Percentiles rank a stretch among this genome's conserved stretches.
Evolutionary conservation across 176 grass and related monocot genomes (phyloP).

Genomic region (Avena sativa): DNA sequence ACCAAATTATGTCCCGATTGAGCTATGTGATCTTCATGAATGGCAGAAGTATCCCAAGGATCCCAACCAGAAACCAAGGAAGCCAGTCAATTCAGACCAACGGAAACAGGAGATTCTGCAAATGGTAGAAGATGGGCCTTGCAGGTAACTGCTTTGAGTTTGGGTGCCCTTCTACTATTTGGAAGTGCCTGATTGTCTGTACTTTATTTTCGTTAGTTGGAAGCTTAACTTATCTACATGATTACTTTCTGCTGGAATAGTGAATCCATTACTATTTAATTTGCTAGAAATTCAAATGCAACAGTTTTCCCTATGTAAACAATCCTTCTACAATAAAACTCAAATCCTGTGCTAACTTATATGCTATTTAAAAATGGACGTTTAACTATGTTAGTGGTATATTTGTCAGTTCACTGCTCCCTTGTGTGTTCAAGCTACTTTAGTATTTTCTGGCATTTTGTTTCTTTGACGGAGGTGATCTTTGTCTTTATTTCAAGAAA

Average conservation of each 20-base stretch:
- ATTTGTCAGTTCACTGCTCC: neutral
- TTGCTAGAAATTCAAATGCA: constrained; percentile 13
- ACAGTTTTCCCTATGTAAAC: constrained; percentile 5
- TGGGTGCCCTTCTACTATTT: neutral
- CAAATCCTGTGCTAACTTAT: constrained; percentile 18
- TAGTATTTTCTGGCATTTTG: constrained; percentile 7
- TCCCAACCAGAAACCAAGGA: constrained; percentile 1
- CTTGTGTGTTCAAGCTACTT: neutral
- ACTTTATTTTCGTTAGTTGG: neutral
- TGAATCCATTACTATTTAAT: constrained; percentile 1
- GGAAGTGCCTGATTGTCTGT: neutral
- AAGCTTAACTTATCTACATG: neutral
- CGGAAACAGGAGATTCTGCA: constrained; percentile 18
- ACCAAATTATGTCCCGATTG: constrained; percentile 55
- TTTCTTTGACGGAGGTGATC: neutral
- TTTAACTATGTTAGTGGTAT: neutral
- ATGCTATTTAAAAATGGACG: neutral
- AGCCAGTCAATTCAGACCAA: neutral
- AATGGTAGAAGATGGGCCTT: constrained; percentile 55
- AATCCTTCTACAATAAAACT: neutral
- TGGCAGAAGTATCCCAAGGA: constrained; percentile 51
- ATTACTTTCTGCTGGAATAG: neutral
- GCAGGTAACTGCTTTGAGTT: constrained; percentile 52
- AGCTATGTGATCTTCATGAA: constrained; percentile 47
- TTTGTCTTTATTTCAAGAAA: neutral